phyloP scores from a whole-genome alignment of 495 filamentous ascomycete species.

The Neurospora sp. region DNA sequence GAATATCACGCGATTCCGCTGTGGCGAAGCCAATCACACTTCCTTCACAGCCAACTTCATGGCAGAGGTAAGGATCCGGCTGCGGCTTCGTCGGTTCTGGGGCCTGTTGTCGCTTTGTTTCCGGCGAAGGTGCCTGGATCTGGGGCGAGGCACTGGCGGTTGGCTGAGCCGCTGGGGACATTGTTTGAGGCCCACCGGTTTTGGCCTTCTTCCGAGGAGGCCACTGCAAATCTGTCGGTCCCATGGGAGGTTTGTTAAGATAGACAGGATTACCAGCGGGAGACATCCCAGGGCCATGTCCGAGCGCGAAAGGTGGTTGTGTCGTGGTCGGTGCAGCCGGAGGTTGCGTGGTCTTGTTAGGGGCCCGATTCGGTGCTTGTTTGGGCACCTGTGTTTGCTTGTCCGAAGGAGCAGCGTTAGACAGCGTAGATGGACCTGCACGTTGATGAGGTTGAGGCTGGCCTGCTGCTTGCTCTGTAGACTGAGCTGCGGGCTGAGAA shows the following conservation, averaged over 20 bases:
- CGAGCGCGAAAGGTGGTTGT: constrained; percentile 55
- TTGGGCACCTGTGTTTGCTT: constrained; percentile 49
- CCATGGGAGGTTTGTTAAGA: constrained; percentile 32
- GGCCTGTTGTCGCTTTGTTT: constrained; percentile 33
- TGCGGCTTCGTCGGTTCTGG: constrained; percentile 22
- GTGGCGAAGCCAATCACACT: constrained; percentile 40
- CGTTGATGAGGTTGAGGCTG: constrained; percentile 21
- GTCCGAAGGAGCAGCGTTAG: constrained; percentile 60
- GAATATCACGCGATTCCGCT: constrained; percentile 41
- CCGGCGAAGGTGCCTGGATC: constrained; percentile 35
- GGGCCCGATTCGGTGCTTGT: constrained; percentile 35
- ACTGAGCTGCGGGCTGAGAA: constrained; percentile 8
- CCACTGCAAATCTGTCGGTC: constrained; percentile 40
- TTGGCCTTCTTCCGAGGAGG: constrained; percentile 46
- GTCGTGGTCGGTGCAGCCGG: constrained; percentile 54
- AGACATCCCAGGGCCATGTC: constrained; percentile 50
- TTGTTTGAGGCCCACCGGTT: constrained; percentile 21
- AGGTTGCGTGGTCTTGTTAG: constrained; percentile 36
- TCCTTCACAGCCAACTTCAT: constrained; percentile 36
- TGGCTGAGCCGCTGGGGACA: constrained; percentile 16
- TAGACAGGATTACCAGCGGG: constrained; percentile 60
- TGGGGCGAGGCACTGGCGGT: constrained; percentile 37
- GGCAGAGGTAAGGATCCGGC: constrained; percentile 32
- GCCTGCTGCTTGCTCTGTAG: constrained; percentile 7
- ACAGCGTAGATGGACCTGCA: constrained; percentile 23